Evolutionary conservation across 2,329 filamentous ascomycete genomes (phyloP).

Genomic region (Fonsecaea nubica): DNA sequence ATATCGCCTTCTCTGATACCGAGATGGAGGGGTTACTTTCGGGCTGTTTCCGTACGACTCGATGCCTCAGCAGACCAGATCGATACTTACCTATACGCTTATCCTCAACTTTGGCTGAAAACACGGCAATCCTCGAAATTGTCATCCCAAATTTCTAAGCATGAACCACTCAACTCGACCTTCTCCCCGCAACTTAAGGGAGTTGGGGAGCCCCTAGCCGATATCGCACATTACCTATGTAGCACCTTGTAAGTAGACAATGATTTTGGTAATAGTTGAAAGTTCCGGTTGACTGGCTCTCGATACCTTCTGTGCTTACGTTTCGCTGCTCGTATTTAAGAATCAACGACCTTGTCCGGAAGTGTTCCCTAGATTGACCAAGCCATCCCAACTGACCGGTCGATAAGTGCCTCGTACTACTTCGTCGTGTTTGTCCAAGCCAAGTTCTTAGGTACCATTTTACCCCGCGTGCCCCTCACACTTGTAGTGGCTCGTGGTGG

Average conservation of each 20-base stretch:
- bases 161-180: constrained; percentile 2
- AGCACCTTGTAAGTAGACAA: not conserved
- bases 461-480: constrained; percentile 7
- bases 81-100: not conserved
- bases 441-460: not conserved
- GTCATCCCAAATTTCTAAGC: constrained; percentile 5
- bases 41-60: not conserved
- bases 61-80: not conserved
- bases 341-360: not conserved
- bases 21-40: not conserved
- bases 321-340: not conserved
- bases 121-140: not conserved
- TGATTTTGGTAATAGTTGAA: not conserved
- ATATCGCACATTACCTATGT: not conserved
- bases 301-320: not conserved
- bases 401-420: not conserved
- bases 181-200: constrained; percentile 9
- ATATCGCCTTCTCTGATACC: constrained; percentile 8
- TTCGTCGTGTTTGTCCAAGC: not conserved
- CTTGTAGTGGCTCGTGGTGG: not conserved
- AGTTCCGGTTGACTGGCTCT: not conserved
- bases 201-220: not conserved
- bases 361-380: not conserved
- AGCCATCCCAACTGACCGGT: not conserved
- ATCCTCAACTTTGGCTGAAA: not conserved